phyloP scores from a whole-genome alignment of 2,329 filamentous ascomycete genomes.

The Lecanicillium sp. region DNA sequence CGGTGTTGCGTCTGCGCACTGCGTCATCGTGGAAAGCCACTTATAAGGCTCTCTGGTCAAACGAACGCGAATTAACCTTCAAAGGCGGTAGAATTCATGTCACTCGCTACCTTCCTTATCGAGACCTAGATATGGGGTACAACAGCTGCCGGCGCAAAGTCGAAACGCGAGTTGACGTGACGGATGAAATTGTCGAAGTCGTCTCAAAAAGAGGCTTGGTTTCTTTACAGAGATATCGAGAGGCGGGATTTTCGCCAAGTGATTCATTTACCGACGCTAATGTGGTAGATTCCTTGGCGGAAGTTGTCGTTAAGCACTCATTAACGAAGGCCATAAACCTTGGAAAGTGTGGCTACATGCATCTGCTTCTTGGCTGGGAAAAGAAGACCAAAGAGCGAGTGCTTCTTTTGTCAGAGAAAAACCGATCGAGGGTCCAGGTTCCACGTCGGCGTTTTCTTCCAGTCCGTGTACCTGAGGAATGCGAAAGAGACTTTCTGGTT shows the following conservation, averaged over 20 bases:
- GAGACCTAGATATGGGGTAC: constrained; percentile 9
- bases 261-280: too few relatives aligned
- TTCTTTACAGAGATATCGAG: constrained; percentile 3
- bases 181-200: constrained; percentile 5
- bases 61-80: constrained; percentile 10
- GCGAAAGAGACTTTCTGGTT: constrained; percentile 5
- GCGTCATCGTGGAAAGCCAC: too few relatives aligned
- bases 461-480: constrained; percentile 4
- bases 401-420: constrained; percentile 6
- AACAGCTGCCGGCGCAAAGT: constrained; percentile 8
- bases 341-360: constrained; percentile 7
- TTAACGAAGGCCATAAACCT: constrained; percentile 6
- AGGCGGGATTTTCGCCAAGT: too few relatives aligned
- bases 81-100: constrained; percentile 7
- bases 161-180: too few relatives aligned
- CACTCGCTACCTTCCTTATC: constrained; percentile 6
- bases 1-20: too few relatives aligned
- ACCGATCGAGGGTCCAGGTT: constrained; percentile 5
- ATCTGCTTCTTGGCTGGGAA: constrained; percentile 6
- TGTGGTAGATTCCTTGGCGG: too few relatives aligned
- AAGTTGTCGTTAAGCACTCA: constrained; percentile 7
- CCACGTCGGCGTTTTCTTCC: constrained; percentile 7
- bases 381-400: constrained; percentile 4
- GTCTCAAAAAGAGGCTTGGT: constrained; percentile 7
- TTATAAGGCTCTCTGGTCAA: constrained; percentile 7